Evolutionary conservation across 75 land plant species (phyloP).

Genomic region (Cunninghamia lanceolata): DNA sequence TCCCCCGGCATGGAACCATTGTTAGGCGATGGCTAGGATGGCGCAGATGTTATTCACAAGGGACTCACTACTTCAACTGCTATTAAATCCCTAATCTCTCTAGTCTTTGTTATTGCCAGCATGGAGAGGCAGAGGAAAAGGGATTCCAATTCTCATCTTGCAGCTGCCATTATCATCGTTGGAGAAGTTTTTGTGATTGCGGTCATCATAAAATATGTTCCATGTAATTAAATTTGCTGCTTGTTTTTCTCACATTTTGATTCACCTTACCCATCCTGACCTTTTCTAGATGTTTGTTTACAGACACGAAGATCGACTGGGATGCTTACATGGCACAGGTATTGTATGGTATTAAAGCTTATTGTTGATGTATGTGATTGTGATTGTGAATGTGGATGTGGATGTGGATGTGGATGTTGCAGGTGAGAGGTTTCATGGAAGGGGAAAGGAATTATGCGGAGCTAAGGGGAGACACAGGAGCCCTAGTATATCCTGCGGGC

Average conservation of each 20-base stretch:
- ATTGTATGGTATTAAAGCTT: background rate
- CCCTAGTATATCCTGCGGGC: slow-evolving; percentile 95
- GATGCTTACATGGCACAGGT: slow-evolving; percentile 99
- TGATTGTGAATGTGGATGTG: background rate
- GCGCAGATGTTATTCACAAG: too few relatives aligned
- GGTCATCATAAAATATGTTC: slow-evolving; percentile 61
- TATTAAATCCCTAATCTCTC: too few relatives aligned
- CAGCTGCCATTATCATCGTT: background rate
- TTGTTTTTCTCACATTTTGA: background rate
- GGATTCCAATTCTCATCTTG: background rate
- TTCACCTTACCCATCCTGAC: slow-evolving; percentile 3
- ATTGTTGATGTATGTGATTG: background rate
- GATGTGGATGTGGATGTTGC: background rate
- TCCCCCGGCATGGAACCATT: too few relatives aligned
- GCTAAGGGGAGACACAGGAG: slow-evolving; percentile 90
- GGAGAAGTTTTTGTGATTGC: background rate
- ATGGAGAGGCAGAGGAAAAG: too few relatives aligned
- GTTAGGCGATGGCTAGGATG: too few relatives aligned
- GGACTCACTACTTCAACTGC: too few relatives aligned
- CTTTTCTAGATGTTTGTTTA: background rate
- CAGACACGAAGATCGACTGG: slow-evolving; percentile 99
- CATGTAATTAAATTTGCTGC: slow-evolving; percentile 45
- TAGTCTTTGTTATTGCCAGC: too few relatives aligned
- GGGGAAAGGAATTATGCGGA: slow-evolving; percentile 89
- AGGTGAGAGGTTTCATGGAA: slow-evolving; percentile 85